phyloP scores from a whole-genome alignment of 495 filamentous ascomycete genomes.

The Xylaria cubensis region DNA sequence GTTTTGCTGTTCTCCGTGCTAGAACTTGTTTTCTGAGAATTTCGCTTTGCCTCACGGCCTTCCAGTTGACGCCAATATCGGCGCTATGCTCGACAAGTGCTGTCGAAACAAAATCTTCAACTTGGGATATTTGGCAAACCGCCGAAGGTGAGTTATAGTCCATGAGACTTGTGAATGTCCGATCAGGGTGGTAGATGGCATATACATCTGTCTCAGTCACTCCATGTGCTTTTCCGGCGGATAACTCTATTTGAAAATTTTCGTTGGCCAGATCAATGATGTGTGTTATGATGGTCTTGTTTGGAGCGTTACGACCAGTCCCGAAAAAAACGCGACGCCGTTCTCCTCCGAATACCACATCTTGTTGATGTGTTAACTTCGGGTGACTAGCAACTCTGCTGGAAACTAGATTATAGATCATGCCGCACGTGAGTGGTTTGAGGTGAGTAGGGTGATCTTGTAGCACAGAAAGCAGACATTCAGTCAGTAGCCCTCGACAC shows the following conservation, averaged over 20 bases:
- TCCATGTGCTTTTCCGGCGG: constrained; percentile 1
- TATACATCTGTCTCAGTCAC: not conserved
- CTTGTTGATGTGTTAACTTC: not conserved
- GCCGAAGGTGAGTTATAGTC: not conserved
- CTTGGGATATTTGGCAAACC: not conserved
- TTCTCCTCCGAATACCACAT: not conserved
- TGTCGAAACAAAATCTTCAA: not conserved
- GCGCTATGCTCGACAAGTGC: not conserved
- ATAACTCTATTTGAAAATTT: not conserved
- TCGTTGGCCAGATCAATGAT: too few relatives aligned
- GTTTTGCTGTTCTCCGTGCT: not conserved
- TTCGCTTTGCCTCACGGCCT: not conserved
- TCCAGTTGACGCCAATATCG: not conserved
- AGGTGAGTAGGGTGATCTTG: not conserved
- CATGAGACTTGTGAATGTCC: not conserved
- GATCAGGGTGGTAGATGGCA: not conserved
- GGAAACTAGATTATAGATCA: not conserved
- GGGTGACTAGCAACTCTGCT: not conserved
- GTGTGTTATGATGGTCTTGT: not conserved
- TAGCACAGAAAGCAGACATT: not conserved
- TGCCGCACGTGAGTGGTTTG: not conserved
- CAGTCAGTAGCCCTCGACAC: not conserved
- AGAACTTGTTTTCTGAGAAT: not conserved
- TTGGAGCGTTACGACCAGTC: not conserved
- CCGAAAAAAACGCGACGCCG: not conserved